These are phyloP conservation scores for Gypsophila paniculata DNA, from an alignment of 179 eudicot genomes.

Conservation along the genomic window DNA sequence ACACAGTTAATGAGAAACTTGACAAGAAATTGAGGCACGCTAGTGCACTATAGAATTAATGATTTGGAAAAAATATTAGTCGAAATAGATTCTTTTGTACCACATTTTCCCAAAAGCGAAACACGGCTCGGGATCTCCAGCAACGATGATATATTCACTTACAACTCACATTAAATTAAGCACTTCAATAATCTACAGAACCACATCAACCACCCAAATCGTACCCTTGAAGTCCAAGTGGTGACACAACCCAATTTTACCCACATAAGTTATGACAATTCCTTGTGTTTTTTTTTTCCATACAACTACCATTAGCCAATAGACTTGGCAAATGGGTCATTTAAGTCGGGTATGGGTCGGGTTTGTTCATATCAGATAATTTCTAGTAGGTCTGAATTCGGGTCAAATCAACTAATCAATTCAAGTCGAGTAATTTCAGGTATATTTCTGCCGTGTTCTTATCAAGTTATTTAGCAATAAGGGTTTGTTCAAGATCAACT, in stretches of 20 bases:
- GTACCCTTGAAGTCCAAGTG: constrained; percentile 6
- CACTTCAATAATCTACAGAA: not conserved
- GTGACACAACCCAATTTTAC: not conserved
- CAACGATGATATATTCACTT: not conserved
- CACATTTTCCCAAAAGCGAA: not conserved
- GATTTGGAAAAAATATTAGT: not conserved
- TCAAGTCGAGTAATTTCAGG: too few relatives aligned
- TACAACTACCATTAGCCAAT: too few relatives aligned
- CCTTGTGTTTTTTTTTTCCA: too few relatives aligned
- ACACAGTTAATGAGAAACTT: not conserved
- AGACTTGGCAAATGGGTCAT: too few relatives aligned
- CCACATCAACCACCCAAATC: not conserved
- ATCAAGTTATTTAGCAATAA: too few relatives aligned
- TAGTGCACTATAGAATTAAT: too few relatives aligned
- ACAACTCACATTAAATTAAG: not conserved
- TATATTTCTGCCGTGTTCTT: too few relatives aligned
- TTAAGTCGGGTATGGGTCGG: too few relatives aligned
- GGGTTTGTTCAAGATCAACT: too few relatives aligned
- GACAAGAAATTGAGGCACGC: constrained; percentile 13
- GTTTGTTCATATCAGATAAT: too few relatives aligned
- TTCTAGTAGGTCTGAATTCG: too few relatives aligned
- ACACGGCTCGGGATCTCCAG: not conserved
- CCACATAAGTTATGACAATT: not conserved
- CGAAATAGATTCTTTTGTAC: not conserved
- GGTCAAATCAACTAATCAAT: too few relatives aligned